phyloP scores from a whole-genome alignment of 495 filamentous ascomycete species.

The Xylaria castorea region DNA sequence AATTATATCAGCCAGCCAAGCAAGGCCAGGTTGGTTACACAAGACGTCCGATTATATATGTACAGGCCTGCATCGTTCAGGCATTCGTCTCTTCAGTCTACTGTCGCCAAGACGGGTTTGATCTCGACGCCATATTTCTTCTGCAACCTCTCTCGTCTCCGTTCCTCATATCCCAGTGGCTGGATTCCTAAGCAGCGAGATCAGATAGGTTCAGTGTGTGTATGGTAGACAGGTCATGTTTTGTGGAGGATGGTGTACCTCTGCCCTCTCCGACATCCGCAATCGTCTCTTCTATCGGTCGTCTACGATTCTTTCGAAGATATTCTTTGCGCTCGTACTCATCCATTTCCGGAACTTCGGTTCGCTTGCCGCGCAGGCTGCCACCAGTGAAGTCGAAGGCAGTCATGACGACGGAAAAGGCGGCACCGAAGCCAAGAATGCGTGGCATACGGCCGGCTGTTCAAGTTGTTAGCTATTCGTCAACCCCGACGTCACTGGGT shows the following conservation, averaged over 20 bases:
- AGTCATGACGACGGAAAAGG: slow-evolving; percentile 67
- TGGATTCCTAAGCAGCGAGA: slow-evolving; percentile 68
- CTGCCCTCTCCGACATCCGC: slow-evolving; percentile 86
- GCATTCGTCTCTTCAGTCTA: slow-evolving; percentile 25
- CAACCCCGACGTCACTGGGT: not conserved
- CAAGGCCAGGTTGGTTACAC: slow-evolving; percentile 15
- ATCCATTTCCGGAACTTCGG: slow-evolving; percentile 65
- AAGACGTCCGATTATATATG: slow-evolving; percentile 45
- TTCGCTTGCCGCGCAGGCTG: slow-evolving; percentile 59
- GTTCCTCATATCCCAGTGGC: slow-evolving; percentile 84
- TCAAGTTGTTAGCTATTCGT: slow-evolving; percentile 12
- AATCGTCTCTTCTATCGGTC: slow-evolving; percentile 82
- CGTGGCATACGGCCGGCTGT: slow-evolving; percentile 77
- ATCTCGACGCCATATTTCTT: slow-evolving; percentile 92
- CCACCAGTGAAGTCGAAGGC: slow-evolving; percentile 82
- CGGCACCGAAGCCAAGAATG: slow-evolving; percentile 78
- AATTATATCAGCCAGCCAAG: not conserved
- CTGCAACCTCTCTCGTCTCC: slow-evolving; percentile 82
- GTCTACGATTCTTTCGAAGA: slow-evolving; percentile 74
- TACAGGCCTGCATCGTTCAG: slow-evolving; percentile 33
- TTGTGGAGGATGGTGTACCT: slow-evolving; percentile 60
- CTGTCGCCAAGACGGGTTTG: slow-evolving; percentile 52
- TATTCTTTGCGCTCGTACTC: slow-evolving; percentile 81
- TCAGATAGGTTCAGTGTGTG: slow-evolving; percentile 13
- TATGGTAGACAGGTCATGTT: not conserved